phyloP scores from a whole-genome alignment of 176 grass and related monocot species.

The Musa beccarii region DNA sequence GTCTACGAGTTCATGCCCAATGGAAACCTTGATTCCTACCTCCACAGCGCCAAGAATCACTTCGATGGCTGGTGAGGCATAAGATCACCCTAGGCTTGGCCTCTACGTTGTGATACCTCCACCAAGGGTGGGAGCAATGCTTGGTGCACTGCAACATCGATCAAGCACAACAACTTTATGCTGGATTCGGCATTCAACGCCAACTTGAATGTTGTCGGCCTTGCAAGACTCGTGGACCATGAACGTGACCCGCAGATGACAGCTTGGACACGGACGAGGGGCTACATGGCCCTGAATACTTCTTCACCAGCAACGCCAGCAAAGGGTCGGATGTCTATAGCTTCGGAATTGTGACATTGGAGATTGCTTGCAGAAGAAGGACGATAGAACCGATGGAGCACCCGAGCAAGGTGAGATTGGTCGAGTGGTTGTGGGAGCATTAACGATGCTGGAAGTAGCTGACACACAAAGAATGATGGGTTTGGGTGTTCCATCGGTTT shows the following conservation, averaged over 20 bases:
- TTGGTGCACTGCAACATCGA: too few relatives aligned
- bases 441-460: too few relatives aligned
- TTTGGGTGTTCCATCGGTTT: too few relatives aligned
- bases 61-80: background rate
- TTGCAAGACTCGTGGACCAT: slow-evolving; percentile 50
- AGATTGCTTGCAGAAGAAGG: slow-evolving; percentile 4
- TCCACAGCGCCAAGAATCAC: background rate
- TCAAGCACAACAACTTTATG: background rate
- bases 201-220: slow-evolving; percentile 56
- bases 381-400: background rate
- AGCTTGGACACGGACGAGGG: background rate
- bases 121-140: too few relatives aligned
- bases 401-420: too few relatives aligned
- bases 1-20: slow-evolving; percentile 19
- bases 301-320: background rate
- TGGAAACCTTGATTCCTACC: slow-evolving; percentile 1
- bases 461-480: too few relatives aligned
- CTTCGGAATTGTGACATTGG: background rate
- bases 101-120: too few relatives aligned
- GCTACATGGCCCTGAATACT: slow-evolving; percentile 9
- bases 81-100: background rate
- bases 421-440: too few relatives aligned
- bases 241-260: background rate
- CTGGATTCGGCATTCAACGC: slow-evolving; percentile 37
- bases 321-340: slow-evolving; percentile 3